phyloP scores from a whole-genome alignment of 2,329 filamentous ascomycete species.

The Neoarthrinium moseri region DNA sequence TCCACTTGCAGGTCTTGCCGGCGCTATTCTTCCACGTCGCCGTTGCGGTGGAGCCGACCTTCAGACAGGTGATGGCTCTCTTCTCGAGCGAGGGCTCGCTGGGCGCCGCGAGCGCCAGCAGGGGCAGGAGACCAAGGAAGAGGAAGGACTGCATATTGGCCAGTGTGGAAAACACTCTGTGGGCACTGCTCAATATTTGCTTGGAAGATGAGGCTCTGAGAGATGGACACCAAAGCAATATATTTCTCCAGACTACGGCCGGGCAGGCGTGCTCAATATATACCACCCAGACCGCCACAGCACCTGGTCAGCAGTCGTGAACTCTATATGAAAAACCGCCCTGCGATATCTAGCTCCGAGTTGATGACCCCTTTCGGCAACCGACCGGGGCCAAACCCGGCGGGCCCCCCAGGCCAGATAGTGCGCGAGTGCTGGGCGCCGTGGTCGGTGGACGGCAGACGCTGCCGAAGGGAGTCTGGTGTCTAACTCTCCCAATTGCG shows the following conservation, averaged over 20 bases:
- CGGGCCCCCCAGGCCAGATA: too few species aligned
- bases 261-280: background rate
- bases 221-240: background rate
- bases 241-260: background rate
- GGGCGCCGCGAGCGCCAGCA: conserved; percentile 12
- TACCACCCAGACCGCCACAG: background rate
- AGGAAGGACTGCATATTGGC: conserved; percentile 6
- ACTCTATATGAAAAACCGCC: background rate
- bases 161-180: background rate
- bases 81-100: conserved; percentile 14
- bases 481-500: conserved; percentile 1
- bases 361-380: conserved; percentile 6
- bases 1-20: conserved; percentile 40
- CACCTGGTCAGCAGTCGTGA: background rate
- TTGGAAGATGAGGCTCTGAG: background rate
- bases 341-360: background rate
- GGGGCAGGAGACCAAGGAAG: conserved; percentile 11
- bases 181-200: background rate
- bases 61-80: conserved; percentile 36
- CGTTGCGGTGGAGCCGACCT: conserved; percentile 37
- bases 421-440: background rate
- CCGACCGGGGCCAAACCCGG: background rate
- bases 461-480: conserved; percentile 3
- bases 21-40: conserved; percentile 44
- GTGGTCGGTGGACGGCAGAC: too few species aligned